Percentiles rank a stretch among this genome's conserved stretches.
Evolutionary conservation across 2,329 filamentous ascomycete species (phyloP).

Genomic region (Aspergillus fischeri): DNA sequence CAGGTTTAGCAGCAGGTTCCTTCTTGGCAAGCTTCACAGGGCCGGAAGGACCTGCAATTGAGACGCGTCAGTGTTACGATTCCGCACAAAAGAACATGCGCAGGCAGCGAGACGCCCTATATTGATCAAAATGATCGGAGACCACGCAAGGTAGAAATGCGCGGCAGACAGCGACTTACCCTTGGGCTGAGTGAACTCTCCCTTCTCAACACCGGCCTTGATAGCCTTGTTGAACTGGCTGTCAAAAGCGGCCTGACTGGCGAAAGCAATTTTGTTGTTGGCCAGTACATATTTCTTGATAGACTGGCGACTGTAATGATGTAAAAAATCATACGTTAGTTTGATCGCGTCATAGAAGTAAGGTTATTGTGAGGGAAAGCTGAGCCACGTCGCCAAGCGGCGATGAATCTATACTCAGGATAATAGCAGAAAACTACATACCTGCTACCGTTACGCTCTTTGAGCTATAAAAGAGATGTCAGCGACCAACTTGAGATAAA

Average conservation of each 20-base stretch:
- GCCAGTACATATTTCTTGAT: conserved; percentile 71
- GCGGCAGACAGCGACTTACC: conserved; percentile 53
- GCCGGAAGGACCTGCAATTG: conserved; percentile 66
- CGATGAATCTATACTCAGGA: conserved; percentile 6
- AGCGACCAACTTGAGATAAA: conserved; percentile 38
- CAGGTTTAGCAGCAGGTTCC: conserved; percentile 46
- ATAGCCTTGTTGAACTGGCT: conserved; percentile 83
- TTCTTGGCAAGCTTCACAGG: conserved; percentile 92
- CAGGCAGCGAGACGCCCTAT: neutral
- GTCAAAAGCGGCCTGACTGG: conserved; percentile 58
- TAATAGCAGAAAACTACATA: conserved; percentile 43
- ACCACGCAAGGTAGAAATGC: neutral
- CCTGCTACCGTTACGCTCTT: conserved; percentile 68
- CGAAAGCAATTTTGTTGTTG: conserved; percentile 62
- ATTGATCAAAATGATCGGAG: neutral
- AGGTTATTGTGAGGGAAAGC: conserved; percentile 2
- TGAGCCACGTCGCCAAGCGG: conserved; percentile 15
- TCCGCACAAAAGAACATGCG: conserved; percentile 3
- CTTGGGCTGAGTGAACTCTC: conserved; percentile 85
- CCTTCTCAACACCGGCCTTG: conserved; percentile 77
- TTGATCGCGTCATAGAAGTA: conserved; percentile 15
- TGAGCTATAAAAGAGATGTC: conserved; percentile 55
- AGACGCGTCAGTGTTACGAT: conserved; percentile 26
- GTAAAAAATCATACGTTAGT: conserved; percentile 27
- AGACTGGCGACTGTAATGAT: conserved; percentile 57